These are phyloP conservation scores for Phialocephala sp. DNA, from an alignment of 2,329 filamentous ascomycete species.

Conservation along the genomic window DNA sequence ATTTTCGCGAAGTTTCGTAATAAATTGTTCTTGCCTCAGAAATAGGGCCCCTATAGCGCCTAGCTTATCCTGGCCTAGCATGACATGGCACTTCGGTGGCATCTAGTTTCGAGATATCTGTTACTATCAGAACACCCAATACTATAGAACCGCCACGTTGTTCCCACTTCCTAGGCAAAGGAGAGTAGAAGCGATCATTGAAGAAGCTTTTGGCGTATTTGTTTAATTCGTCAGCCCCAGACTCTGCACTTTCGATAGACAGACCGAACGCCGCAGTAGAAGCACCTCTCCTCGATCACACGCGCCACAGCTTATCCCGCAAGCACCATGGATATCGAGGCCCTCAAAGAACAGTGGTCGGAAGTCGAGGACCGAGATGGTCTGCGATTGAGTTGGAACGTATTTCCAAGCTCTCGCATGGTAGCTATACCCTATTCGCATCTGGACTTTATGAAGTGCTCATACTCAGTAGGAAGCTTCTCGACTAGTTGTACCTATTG, in stretches of 20 bases:
- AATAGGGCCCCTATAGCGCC: conserved; percentile 26
- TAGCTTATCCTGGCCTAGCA: conserved; percentile 16
- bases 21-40: not conserved
- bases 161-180: too few relatives aligned
- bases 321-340: conserved; percentile 40
- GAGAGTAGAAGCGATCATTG: not conserved
- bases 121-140: not conserved
- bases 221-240: not conserved
- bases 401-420: conserved; percentile 97
- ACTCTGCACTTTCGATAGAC: not conserved
- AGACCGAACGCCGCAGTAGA: not conserved
- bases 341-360: conserved; percentile 43
- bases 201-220: not conserved
- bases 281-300: not conserved
- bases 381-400: conserved; percentile 96
- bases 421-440: conserved; percentile 54
- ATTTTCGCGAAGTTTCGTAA: not conserved
- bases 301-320: not conserved
- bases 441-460: conserved; percentile 21
- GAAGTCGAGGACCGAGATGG: conserved; percentile 97
- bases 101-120: conserved; percentile 6
- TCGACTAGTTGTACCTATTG: conserved; percentile 92
- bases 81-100: conserved; percentile 9
- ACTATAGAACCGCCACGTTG: not conserved
- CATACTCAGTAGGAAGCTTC: conserved; percentile 77